Conservation (phyloP, 1,284 basidiomycete genomes). For the Neonothopanus nambi region DNA sequence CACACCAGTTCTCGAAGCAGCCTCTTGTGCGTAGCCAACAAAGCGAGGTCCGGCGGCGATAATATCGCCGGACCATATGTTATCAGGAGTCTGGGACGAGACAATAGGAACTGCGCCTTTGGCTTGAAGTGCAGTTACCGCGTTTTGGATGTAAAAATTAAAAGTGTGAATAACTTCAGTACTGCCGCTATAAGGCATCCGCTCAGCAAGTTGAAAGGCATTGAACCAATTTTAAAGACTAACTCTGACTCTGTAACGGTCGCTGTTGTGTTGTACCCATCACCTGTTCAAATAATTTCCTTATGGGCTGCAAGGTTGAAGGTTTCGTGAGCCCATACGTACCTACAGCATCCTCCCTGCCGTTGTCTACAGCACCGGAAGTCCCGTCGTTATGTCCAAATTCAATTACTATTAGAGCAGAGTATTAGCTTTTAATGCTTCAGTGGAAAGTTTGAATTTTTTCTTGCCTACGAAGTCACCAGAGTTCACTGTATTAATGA, state of each 20-base stretch:
- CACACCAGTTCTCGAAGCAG: conserved; percentile 38
- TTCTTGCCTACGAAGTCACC: conserved; percentile 38
- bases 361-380: conserved; percentile 34
- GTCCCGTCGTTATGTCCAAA: conserved; percentile 31
- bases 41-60: conserved; percentile 42
- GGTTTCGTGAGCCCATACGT: neutral
- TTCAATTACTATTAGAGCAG: conserved; percentile 23
- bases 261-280: conserved; percentile 34
- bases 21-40: conserved; percentile 44
- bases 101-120: conserved; percentile 50
- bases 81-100: conserved; percentile 49
- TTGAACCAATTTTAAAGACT: conserved; percentile 10
- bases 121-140: conserved; percentile 40
- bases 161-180: conserved; percentile 39
- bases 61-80: conserved; percentile 40
- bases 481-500: conserved; percentile 36
- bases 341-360: conserved; percentile 37
- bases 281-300: conserved; percentile 19
- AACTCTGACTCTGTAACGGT: conserved; percentile 35
- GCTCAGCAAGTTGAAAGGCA: neutral
- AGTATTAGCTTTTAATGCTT: neutral
- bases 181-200: conserved; percentile 30
- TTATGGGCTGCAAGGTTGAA: neutral
- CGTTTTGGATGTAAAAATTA: conserved; percentile 44
- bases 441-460: conserved; percentile 25